Base-by-base conservation (phyloP, 805 yeast species). In the Ogataea allantospora region DNA sequence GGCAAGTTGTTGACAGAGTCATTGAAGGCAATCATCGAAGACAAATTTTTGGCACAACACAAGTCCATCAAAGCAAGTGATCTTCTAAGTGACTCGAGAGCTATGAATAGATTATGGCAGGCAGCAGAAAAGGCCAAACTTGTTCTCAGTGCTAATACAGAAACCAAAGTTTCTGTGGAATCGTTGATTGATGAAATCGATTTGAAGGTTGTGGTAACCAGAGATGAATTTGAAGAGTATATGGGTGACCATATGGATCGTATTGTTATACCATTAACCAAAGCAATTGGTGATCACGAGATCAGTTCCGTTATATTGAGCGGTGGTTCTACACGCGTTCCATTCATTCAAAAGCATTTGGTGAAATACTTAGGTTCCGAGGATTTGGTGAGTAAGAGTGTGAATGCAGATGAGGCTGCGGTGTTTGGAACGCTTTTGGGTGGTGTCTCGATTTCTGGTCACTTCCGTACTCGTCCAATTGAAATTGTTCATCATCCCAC, bases 391-490 rank as follows among this genome's bases (percentile, higher is more conserved):
- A 72, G 95, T 15, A 88, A 82, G 60, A 86, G 82, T 35, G 95
- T 93, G 30, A 93, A 93, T 61, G 93, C 99, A 0, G 99, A 93
- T 62, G 99, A 93, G 66, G 80, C 97, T 30, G 87, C 87, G 35
- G 96, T 87, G 10, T 71, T 86, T 51, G 99, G 99, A 33, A 78
- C 95, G 2, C 78, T 96, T n/a, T 66, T 84, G 25, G 75, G 88
- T 47, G 98, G 93, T 14, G 83, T 88, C 27, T 70, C 78, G 32
- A 66, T 87, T 25, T 77, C 88, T n/a, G 73, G 78, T 26, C 73
- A 79, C 51, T 82, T 79, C 59, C 77, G 80, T 48, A 71, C 84
- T 6, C 77, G 77, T 50, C 78, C 77, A 28, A 71, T 87, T 33
- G 63, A 67, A 16, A 68, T 87, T 3, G 54, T 72, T 21, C 95